These are phyloP conservation scores for Quercus parvula DNA, from an alignment of 306 rosid genomes.

Conservation along the genomic window DNA sequence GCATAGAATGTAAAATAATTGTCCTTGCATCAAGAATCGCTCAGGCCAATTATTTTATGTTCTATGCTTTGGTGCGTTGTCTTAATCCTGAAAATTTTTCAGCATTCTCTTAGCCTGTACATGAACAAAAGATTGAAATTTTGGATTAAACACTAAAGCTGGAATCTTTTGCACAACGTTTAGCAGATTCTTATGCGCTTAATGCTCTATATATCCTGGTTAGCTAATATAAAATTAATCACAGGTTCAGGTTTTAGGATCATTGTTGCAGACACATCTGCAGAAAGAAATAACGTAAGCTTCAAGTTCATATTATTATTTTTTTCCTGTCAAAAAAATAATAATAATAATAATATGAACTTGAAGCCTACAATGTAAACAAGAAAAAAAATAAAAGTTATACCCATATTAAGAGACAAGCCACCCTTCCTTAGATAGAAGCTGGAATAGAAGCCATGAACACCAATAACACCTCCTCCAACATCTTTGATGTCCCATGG, in stretches of 20 bases:
- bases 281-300: conserved; percentile 22
- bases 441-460: conserved; percentile 80
- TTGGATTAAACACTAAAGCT: conserved; percentile 10
- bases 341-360: conserved; percentile 6
- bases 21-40: conserved; percentile 79
- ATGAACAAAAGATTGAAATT: conserved; percentile 15
- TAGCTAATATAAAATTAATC: conserved; percentile 63
- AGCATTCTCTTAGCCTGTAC: conserved; percentile 77
- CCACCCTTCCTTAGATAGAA: conserved; percentile 60
- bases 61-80: conserved; percentile 57
- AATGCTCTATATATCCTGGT: conserved; percentile 66
- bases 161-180: conserved; percentile 17
- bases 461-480: conserved; percentile 75
- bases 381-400: not conserved
- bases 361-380: conserved; percentile 4
- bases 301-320: too few species aligned
- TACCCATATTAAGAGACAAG: conserved; percentile 84
- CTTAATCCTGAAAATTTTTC: conserved; percentile 63
- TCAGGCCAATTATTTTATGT: conserved; percentile 71
- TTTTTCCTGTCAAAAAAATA: too few species aligned
- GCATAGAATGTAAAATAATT: too few species aligned
- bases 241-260: conserved; percentile 82
- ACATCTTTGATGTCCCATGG: conserved; percentile 57
- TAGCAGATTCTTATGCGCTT: conserved; percentile 40
- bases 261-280: conserved; percentile 83